Percentiles rank a stretch among this genome's conserved stretches.
These are phyloP conservation scores for Alternaria rosae DNA, from an alignment of 2,329 filamentous ascomycete species.

Conservation along the genomic window DNA sequence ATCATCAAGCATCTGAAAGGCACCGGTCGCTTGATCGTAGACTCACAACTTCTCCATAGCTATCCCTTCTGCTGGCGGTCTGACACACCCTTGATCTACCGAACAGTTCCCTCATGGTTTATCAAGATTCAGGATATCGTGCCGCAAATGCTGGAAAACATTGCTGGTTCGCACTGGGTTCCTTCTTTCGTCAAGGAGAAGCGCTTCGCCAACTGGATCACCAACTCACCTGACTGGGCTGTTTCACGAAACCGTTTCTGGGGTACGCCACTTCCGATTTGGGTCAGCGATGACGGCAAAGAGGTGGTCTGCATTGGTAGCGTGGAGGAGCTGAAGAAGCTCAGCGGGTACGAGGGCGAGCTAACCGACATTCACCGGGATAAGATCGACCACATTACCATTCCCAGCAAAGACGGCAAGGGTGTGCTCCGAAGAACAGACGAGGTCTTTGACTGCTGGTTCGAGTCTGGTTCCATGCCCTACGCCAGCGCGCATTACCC, in stretches of 20 bases:
- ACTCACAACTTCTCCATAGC: conserved; percentile 87
- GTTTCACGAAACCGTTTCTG: conserved; percentile 93
- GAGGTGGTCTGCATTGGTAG: conserved; percentile 89
- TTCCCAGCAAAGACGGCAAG: conserved; percentile 87
- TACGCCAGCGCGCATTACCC: conserved; percentile 92
- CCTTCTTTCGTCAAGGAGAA: conserved; percentile 89
- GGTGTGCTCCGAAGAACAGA: conserved; percentile 80
- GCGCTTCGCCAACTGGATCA: conserved; percentile 90
- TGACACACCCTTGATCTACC: conserved; percentile 93
- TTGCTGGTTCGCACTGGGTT: conserved; percentile 90
- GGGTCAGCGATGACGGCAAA: conserved; percentile 88
- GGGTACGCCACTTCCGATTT: conserved; percentile 91
- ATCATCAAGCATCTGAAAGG: conserved; percentile 90
- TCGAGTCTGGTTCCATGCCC: conserved; percentile 95
- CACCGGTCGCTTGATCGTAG: conserved; percentile 77
- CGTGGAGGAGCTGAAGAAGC: conserved; percentile 79
- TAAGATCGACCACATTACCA: conserved; percentile 92
- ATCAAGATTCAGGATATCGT: conserved; percentile 85
- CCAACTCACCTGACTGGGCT: conserved; percentile 93
- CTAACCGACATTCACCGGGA: conserved; percentile 89
- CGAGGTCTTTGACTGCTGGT: conserved; percentile 97
- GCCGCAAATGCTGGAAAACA: conserved; percentile 87
- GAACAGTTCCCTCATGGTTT: conserved; percentile 93
- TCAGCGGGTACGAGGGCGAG: conserved; percentile 86
- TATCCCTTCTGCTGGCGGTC: conserved; percentile 94